Conservation (phyloP, 805 yeast species). For the Wickerhamiella domercqiae region DNA sequence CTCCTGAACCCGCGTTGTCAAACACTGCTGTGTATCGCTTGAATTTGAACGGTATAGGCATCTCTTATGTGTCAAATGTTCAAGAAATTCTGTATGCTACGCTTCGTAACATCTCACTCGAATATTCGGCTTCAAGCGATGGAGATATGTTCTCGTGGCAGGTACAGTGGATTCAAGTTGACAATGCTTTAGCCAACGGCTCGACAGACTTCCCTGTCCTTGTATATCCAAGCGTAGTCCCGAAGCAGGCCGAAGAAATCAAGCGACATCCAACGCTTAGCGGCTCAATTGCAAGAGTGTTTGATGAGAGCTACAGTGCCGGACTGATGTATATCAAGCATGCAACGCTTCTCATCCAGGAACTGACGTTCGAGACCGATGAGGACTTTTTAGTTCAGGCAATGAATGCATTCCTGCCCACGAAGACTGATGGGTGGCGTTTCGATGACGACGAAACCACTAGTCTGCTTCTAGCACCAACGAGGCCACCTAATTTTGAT, state of each 20-base stretch:
- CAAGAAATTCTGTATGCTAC: conserved; percentile 80
- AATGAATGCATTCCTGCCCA: neutral
- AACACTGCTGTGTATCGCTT: conserved; percentile 29
- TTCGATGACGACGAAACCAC: conserved; percentile 23
- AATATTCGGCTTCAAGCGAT: conserved; percentile 69
- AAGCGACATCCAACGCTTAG: conserved; percentile 83
- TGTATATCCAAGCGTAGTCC: conserved; percentile 77
- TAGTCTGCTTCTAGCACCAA: conserved; percentile 38
- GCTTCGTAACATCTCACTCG: conserved; percentile 61
- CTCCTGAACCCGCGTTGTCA: conserved; percentile 10
- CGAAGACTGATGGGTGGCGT: conserved; percentile 24
- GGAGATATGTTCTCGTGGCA: conserved; percentile 69
- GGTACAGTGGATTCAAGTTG: conserved; percentile 88
- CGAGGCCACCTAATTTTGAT: conserved; percentile 38
- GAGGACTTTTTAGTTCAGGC: conserved; percentile 69
- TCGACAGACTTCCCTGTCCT: conserved; percentile 69
- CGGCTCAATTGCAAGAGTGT: conserved; percentile 65
- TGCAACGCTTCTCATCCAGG: conserved; percentile 80
- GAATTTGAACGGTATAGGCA: conserved; percentile 63
- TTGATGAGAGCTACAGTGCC: conserved; percentile 78
- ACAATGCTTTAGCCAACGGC: conserved; percentile 69
- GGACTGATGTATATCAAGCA: conserved; percentile 84
- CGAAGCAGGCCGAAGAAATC: conserved; percentile 70
- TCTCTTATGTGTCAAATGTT: conserved; percentile 62
- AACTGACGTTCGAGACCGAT: conserved; percentile 81